Evolutionary conservation across 2,329 filamentous ascomycete species (phyloP), one percentile per base, ranked within the genome.

Genomic region (Monilinia polystroma): DNA sequence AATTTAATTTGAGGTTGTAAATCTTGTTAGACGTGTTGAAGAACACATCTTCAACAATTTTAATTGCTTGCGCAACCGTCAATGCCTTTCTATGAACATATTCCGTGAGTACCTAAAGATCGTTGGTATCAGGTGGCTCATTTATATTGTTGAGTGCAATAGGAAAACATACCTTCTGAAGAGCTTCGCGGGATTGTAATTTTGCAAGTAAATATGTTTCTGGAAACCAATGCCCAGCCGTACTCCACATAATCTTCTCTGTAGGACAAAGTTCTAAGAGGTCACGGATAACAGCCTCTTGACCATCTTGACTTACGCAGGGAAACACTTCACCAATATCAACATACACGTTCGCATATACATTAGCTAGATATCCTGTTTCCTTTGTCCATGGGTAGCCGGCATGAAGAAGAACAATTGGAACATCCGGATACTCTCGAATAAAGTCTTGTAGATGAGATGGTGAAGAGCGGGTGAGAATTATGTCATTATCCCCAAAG

Each of bases 281-380:
- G 74, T 95, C 85, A 55, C 87, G 85, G 16, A 96, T 71, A 1
- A 92, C 84, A 0, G 81, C 80, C 71, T 90, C 87, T 75, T 96
- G 91, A 0, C 91, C 92, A 67, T 92, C 87, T 59, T 89, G 84
- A 70, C 89, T 93, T 49, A 95, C 77, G 77, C 88, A 88, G 0
- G 91, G 91, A 68, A 95, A 96, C 0, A 95, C 88, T 74, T 93
- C 89, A 0, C 92, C 91, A 64, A 96, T 86, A 74, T 96, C 92
- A 16, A 92, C 85, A 74, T 92, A 95, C 1, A 91, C 90, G 73
- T 96, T 94, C 32, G 85, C 81, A 75, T 93, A 95, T 29, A 90
- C 87, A 0, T 85, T 86, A 0, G 92, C 90, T 26, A 96, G 81
- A 75, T 94, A 96, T 0, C 89, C 91, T 0, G 89, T 85, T 77